phyloP scores from a whole-genome alignment of 371 early-diverging fungal species.

The Mortierella polycephala region DNA sequence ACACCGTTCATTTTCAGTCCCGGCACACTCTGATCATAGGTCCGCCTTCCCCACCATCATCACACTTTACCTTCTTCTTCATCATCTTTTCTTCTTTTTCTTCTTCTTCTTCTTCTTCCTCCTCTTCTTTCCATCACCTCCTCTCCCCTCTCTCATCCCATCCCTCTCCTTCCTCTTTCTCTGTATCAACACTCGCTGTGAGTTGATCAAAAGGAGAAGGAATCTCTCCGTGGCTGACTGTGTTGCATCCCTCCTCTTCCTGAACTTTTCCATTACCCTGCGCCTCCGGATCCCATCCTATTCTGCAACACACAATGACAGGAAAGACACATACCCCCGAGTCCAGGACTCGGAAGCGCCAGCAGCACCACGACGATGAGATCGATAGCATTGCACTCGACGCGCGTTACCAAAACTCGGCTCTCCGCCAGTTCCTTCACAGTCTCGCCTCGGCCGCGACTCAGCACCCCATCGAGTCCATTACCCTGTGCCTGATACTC shows the following conservation, averaged over 20 bases:
- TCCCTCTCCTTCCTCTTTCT: not conserved
- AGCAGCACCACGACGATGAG: conserved; percentile 17
- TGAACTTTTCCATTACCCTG: not conserved
- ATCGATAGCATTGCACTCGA: conserved; percentile 34
- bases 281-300: not conserved
- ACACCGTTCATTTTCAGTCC: not conserved
- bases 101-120: not conserved
- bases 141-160: not conserved
- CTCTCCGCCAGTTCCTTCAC: conserved; percentile 49
- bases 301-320: conserved; percentile 23
- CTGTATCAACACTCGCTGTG: conserved; percentile 3
- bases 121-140: not conserved
- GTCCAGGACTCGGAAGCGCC: conserved; percentile 25
- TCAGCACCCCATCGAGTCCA: conserved; percentile 85
- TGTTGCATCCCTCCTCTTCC: conserved; percentile 4
- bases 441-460: conserved; percentile 56
- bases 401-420: conserved; percentile 45
- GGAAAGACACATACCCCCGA: conserved; percentile 55
- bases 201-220: not conserved
- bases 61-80: not conserved
- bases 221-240: too few relatives aligned
- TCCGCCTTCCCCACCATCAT: not conserved
- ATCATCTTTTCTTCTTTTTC: not conserved
- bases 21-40: not conserved
- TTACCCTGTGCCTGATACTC: conserved; percentile 76